Evolutionary conservation across 1,139 yeast genomes (phyloP).

Genomic region (Yamadazyma sp.): DNA sequence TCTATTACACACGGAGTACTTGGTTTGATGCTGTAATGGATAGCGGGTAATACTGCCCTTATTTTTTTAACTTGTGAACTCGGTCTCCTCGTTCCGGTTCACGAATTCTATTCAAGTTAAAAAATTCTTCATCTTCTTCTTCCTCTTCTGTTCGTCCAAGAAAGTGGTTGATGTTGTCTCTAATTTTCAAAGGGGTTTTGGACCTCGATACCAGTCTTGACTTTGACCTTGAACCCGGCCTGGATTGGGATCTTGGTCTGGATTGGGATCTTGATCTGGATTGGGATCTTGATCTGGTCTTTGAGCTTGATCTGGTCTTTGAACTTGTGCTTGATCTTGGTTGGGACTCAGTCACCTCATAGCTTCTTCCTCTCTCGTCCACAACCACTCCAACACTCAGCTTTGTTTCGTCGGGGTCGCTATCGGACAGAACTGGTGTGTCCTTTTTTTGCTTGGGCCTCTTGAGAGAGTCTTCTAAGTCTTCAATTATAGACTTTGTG

Average conservation of each 20-base stretch:
- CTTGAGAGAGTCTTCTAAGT: conserved; percentile 8
- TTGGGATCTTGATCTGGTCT: no score
- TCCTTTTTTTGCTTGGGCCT: not conserved
- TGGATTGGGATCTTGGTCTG: not conserved
- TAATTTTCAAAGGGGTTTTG: conserved; percentile 20
- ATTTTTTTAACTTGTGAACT: not conserved
- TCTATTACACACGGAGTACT: no score
- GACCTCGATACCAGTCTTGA: conserved; percentile 10
- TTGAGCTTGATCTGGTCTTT: not conserved
- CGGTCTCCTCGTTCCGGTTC: not conserved
- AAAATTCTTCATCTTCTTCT: not conserved
- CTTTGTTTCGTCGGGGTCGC: not conserved
- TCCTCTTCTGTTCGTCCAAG: conserved; percentile 14
- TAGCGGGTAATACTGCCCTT: no score
- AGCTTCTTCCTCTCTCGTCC: conserved; percentile 12
- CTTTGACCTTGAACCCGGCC: not conserved
- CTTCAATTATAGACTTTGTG: conserved; percentile 10
- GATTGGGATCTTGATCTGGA: not conserved
- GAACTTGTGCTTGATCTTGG: not conserved
- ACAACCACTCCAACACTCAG: not conserved
- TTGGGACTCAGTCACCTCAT: conserved; percentile 6
- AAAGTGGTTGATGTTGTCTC: conserved; percentile 19
- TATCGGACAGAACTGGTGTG: not conserved
- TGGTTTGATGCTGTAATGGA: no score
- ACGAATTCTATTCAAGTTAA: conserved; percentile 1